Evolutionary conservation across 2,329 filamentous ascomycete species (phyloP), one percentile per base, ranked within the genome.

Genomic region (Purpureocillium takamizusanense): DNA sequence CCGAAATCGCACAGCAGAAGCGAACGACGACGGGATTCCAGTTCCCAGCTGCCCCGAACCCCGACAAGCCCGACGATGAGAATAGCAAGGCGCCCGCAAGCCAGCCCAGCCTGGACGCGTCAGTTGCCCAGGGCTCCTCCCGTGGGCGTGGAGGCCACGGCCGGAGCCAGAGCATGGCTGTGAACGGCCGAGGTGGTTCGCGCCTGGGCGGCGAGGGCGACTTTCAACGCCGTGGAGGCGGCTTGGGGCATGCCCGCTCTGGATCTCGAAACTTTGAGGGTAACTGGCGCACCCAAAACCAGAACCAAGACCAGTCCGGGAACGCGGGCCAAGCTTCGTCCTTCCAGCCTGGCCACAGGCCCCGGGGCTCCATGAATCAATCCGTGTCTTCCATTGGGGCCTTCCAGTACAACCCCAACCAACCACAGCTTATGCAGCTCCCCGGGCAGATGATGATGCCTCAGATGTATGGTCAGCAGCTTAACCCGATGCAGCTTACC

Each of bases 1-100:
- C 92, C 41, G 92, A 98, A 61, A 67, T 95, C 46, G 92, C 92
- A 35, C 92, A 98, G 66, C 90, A 95, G 70, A 95, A 95, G 68
- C 77, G 89, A 61, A 94, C 90, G 39, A 88, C 89, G 44, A 88
- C 86, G 46, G 88, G 81, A 41, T 98, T 97, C 65, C 89, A 95
- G 59, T 98, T 98, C 38, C 85, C 88, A 36, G 76, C 76, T 35
- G 73, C 81, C 46, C 70, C 75, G 38, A 6, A 5, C 10, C 73
- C 77, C 46, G 78, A 80, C 48, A 76, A 79, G 44, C 63, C 74
- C 21, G 73, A 68, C 33, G 69, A 74, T 7, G 70, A 72, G 44
- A 63, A 57, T 41, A 64, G 55, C 33, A 42, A 37, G 29, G 4
- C 12, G 42, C 44, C 51, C 12, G 42, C 52, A 17, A 38, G 53